Percentiles rank a stretch among this genome's conserved stretches.
Conservation (phyloP, 768 basidiomycete genomes). For the Mycena rosella region DNA sequence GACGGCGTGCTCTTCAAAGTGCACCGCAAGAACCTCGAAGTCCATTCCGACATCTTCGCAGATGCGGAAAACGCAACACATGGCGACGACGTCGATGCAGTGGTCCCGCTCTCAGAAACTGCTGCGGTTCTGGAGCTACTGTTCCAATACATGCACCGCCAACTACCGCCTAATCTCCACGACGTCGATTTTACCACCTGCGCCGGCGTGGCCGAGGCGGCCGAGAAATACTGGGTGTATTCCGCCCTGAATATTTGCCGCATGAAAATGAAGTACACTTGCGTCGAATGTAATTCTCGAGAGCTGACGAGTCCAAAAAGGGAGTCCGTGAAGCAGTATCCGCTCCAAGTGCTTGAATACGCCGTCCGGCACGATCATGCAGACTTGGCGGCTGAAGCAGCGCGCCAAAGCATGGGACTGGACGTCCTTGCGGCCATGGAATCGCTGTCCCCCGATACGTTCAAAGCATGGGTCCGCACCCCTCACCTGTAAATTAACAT, state of each 20-base stretch:
- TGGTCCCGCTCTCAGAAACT: slow-evolving; percentile 21
- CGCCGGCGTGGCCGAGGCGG: slow-evolving; percentile 38
- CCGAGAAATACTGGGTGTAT: slow-evolving; percentile 42
- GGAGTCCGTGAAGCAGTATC: background rate
- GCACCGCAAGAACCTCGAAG: slow-evolving; percentile 29
- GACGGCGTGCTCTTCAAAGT: slow-evolving; percentile 28
- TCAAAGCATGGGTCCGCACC: background rate
- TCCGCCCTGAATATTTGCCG: slow-evolving; percentile 37
- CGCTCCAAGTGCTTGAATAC: slow-evolving; percentile 33
- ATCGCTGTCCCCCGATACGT: background rate
- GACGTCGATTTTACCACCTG: slow-evolving; percentile 22
- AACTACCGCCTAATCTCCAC: slow-evolving; percentile 36
- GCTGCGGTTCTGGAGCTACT: slow-evolving; percentile 38
- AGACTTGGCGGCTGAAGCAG: slow-evolving; percentile 20
- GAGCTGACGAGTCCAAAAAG: too few relatives aligned
- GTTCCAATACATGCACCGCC: slow-evolving; percentile 39
- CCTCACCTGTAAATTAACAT: background rate
- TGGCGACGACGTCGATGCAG: background rate
- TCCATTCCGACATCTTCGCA: slow-evolving; percentile 32
- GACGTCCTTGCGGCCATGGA: background rate
- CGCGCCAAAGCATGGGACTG: background rate
- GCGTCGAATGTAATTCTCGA: too few relatives aligned
- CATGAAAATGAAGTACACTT: slow-evolving; percentile 34
- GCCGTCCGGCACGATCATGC: slow-evolving; percentile 32
- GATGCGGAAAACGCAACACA: background rate